These are phyloP conservation scores for Leccinum variicolor DNA, from an alignment of 768 basidiomycete genomes.

Conservation along the genomic window DNA sequence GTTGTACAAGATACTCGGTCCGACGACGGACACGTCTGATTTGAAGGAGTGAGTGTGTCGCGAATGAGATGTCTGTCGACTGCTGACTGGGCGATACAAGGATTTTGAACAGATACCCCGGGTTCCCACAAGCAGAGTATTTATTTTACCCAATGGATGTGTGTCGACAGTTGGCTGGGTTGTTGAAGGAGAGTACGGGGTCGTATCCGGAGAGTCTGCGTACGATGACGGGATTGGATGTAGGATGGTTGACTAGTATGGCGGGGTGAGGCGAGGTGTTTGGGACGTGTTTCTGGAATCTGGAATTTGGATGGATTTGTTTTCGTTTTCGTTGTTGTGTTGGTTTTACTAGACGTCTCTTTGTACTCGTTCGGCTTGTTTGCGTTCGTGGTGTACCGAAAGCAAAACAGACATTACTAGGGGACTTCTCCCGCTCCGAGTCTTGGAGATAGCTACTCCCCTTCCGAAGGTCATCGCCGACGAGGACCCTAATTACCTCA, in stretches of 20 bases:
- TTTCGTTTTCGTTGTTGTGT: neutral
- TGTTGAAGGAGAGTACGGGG: constrained; percentile 74
- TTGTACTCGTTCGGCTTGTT: too few relatives aligned
- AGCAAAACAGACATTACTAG: too few relatives aligned
- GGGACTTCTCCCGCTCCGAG: too few relatives aligned
- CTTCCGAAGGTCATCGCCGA: too few relatives aligned
- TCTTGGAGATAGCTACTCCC: too few relatives aligned
- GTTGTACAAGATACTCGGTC: constrained; percentile 75
- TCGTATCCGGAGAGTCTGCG: constrained; percentile 75
- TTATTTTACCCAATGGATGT: constrained; percentile 78
- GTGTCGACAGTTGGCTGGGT: constrained; percentile 63
- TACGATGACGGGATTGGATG: constrained; percentile 76
- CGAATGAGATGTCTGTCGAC: neutral
- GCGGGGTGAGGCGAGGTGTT: constrained; percentile 1
- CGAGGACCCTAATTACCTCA: too few relatives aligned
- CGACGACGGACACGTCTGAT: constrained; percentile 41
- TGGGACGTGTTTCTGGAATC: neutral
- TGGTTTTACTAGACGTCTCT: neutral
- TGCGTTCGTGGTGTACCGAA: too few relatives aligned
- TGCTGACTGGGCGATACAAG: constrained; percentile 29
- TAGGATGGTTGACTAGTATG: constrained; percentile 68
- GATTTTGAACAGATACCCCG: constrained; percentile 66
- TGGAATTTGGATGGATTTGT: neutral
- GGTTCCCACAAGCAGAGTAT: constrained; percentile 86
- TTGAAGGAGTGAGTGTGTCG: constrained; percentile 20